Evolutionary conservation across 768 basidiomycete genomes (phyloP), one percentile per base, ranked within the genome.

Genomic region (Termitomyces sp.): DNA sequence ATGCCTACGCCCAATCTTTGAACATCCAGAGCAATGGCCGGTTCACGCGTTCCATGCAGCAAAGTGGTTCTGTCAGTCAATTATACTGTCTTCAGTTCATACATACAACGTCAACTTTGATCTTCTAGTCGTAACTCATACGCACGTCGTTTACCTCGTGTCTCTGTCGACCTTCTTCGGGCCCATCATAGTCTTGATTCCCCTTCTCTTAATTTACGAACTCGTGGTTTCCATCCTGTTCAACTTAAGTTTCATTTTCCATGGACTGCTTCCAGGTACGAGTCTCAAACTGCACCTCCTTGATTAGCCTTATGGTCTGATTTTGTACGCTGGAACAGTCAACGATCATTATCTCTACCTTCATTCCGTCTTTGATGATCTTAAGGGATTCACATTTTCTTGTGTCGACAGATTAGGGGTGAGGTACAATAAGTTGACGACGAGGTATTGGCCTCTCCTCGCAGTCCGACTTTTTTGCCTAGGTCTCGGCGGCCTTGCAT

Each of bases 161-260:
- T 72, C 72, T 42, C 74, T 75, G 67, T 68, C 75, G 5, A 72
- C 78, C 54, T 80, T 80, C 65, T 77, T 79, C 38, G 79, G 79
- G 13, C 79, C 79, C 24, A 76, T 78, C 54, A 72, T 71, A n/a
- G 32, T 74, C 46, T 71, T 78, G 22, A 46, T 76, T 2, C 77
- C 77, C 1, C 66, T 73, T 20, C 71, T 78, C 1, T 63, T 77
- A 11, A 46, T 74, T 2, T 71, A 77, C 48, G 77, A 78, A 58
- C 60, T 76, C 28, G 60, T 71, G 46, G 68, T 79, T 38, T 62
- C 76, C 16, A 48, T 75, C 46, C 53, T 77, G 7, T 74, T 77
- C 58, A 69, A 77, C 51, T 44, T 73, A 18, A 72, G 70, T 42
- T 76, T 74, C 63, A 5, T 74, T n/a, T 63, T 70, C 45, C 79